phyloP scores from a whole-genome alignment of 768 basidiomycete genomes.

The Pleurotus tuoliensis region DNA sequence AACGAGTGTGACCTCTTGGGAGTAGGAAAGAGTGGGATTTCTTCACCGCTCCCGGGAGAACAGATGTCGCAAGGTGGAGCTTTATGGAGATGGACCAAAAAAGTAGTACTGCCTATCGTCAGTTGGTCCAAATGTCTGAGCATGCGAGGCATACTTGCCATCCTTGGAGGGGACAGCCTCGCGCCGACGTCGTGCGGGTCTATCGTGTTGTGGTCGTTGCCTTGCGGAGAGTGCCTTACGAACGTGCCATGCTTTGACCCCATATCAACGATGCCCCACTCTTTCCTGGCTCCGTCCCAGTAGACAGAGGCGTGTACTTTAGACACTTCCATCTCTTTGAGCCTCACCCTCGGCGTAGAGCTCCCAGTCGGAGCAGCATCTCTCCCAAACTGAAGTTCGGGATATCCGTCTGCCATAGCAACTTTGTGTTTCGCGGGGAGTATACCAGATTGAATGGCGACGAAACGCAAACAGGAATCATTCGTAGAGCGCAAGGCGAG shows the following conservation, averaged over 20 bases:
- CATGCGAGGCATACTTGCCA: slow-evolving; percentile 64
- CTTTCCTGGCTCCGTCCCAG: slow-evolving; percentile 53
- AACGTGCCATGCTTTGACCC: slow-evolving; percentile 85
- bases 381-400: slow-evolving; percentile 71
- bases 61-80: slow-evolving; percentile 64
- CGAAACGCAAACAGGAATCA: slow-evolving; percentile 42
- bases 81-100: slow-evolving; percentile 66
- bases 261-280: slow-evolving; percentile 81
- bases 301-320: slow-evolving; percentile 76
- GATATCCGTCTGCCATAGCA: slow-evolving; percentile 40
- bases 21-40: slow-evolving; percentile 56
- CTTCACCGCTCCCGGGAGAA: slow-evolving; percentile 42
- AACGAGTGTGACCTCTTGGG: slow-evolving; percentile 17
- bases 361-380: slow-evolving; percentile 53
- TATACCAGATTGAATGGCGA: slow-evolving; percentile 53
- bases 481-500: background rate
- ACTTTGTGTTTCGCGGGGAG: slow-evolving; percentile 47
- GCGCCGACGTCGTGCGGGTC: slow-evolving; percentile 27
- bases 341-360: slow-evolving; percentile 57
- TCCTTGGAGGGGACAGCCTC: slow-evolving; percentile 61
- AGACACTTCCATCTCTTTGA: slow-evolving; percentile 83
- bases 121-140: slow-evolving; percentile 63
- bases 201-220: slow-evolving; percentile 17
- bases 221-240: slow-evolving; percentile 27
- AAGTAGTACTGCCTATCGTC: slow-evolving; percentile 67